Evolutionary conservation across 2,329 filamentous ascomycete species (phyloP), one percentile per base, ranked within the genome.

Genomic region (Daldinia eschscholtzii): DNA sequence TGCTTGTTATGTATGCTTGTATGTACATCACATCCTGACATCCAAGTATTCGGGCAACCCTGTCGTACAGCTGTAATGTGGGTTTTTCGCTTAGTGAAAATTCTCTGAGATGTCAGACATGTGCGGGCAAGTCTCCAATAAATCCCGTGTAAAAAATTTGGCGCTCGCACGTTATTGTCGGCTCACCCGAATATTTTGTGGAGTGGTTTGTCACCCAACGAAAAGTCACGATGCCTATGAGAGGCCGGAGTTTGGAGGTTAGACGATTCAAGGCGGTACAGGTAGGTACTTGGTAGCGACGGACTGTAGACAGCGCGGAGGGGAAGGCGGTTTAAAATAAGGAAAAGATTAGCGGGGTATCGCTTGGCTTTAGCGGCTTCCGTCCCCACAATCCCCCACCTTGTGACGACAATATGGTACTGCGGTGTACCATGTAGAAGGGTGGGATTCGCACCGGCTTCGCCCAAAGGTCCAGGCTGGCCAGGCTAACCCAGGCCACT

Each of bases 11-110:
- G 37, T 42, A 55, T 33, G 37, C 20, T 12, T 15, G 50, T 58
- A 67, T 65, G 68, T 57, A 65, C 57, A 65, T 68, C 58, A 62
- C 64, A 63, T 26, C 33, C 28, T 48, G 41, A 59, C 35, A 39
- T 48, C 65, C 68, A 52, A 57, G 61, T n/a, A 61, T 55, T 39
- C 28, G 35, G 35, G 50, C 61, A 70, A 68, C 68, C 65, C 59
- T 65, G 68, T 68, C 61, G 57, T 66, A 70, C 68, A 70, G 68
- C 65, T 70, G 50, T 67, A 67, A 62, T 65, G 67, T 70, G 67
- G 64, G 60, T 50, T 60, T 56, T 55, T 56, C 56, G 61, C 65
- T 63, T 68, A 50, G 57, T 39, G 46, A 15, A 52, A 55, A 55
- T 37, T 55, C 35, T 55, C 37, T 42, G 13, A 13, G 30, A 13